Conservation (phyloP, 129 eudicot species). For the Logfia minima region DNA sequence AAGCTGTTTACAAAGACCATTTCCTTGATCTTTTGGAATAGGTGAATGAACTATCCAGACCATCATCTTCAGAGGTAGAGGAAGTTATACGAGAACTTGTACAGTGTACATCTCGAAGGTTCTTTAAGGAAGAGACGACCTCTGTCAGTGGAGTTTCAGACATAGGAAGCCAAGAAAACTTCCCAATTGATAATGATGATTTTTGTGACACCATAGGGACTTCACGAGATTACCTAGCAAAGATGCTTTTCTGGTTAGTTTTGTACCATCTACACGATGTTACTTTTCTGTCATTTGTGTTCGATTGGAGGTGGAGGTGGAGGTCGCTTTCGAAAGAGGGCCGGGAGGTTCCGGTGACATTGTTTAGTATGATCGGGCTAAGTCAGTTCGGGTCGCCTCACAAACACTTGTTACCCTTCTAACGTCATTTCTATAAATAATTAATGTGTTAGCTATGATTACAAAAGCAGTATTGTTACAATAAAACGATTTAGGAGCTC, state of each 20-base stretch:
- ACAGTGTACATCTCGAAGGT: slow-evolving; percentile 46
- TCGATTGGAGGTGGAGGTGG: background rate
- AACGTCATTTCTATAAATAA: no score
- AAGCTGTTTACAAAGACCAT: background rate
- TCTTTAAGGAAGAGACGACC: slow-evolving; percentile 54
- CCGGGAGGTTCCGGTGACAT: background rate
- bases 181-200: slow-evolving; percentile 37
- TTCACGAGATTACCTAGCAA: slow-evolving; percentile 89
- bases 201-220: slow-evolving; percentile 62
- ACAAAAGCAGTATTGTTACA: background rate
- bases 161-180: slow-evolving; percentile 35
- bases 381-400: no score
- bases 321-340: background rate
- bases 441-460: background rate
- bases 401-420: no score
- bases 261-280: slow-evolving; percentile 19
- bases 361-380: no score
- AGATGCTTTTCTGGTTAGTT: slow-evolving; percentile 89
- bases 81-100: slow-evolving; percentile 79
- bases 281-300: background rate
- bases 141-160: slow-evolving; percentile 37
- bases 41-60: slow-evolving; percentile 81
- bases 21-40: slow-evolving; percentile 18
- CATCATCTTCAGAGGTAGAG: slow-evolving; percentile 89
- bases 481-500: background rate